Percentiles rank a stretch among this genome's conserved stretches.
phyloP scores from a whole-genome alignment of 176 grass and related monocot species.

The Eleusine indica region DNA sequence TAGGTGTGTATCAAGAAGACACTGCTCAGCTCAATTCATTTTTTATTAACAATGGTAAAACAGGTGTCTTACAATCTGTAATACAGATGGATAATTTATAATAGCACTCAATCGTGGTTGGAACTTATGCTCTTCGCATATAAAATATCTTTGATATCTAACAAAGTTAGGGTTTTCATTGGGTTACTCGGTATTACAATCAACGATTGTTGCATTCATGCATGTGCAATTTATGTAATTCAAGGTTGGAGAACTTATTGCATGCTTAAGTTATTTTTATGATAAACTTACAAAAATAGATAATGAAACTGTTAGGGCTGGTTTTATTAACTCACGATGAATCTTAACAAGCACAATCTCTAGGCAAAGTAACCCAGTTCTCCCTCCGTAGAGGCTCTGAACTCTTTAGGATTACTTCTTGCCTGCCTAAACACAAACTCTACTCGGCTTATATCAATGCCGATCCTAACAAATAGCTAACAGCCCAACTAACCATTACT shows the following conservation, averaged over 20 bases:
- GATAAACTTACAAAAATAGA: background rate
- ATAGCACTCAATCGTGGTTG: background rate
- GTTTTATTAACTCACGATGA: no score
- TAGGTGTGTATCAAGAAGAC: background rate
- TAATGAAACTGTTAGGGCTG: background rate
- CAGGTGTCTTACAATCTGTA: background rate
- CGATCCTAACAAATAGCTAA: no score
- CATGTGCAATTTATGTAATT: conserved; percentile 4
- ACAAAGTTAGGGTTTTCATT: background rate
- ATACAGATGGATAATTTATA: background rate
- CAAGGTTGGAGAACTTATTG: background rate
- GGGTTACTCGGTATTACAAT: background rate
- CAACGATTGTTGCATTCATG: background rate
- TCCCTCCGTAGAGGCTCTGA: no score
- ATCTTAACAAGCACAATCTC: no score
- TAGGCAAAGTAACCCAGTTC: no score
- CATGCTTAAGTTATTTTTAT: background rate
- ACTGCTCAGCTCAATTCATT: background rate
- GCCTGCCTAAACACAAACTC: no score
- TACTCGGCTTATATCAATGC: no score
- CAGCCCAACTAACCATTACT: no score
- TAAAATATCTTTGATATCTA: background rate
- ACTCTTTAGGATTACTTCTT: no score
- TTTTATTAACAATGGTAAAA: background rate
- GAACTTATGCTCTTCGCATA: background rate